phyloP scores from a whole-genome alignment of 169 alveolate species.

The Amoebophrya sp. region DNA sequence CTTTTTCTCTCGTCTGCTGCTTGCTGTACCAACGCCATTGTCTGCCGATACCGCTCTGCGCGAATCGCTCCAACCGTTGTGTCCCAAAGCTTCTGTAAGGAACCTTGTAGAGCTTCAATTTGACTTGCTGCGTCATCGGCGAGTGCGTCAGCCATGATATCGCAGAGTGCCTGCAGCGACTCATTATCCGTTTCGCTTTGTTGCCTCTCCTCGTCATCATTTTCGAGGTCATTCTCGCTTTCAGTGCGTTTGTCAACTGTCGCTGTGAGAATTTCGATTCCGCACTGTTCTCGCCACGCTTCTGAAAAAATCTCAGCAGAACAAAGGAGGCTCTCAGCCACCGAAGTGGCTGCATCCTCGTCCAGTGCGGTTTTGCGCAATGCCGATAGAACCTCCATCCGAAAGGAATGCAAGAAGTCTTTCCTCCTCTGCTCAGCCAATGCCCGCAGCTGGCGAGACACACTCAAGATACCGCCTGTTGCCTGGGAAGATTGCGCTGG shows the following conservation, averaged over 20 bases:
- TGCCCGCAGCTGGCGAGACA: too few relatives aligned
- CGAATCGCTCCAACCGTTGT: not conserved
- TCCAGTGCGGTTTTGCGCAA: not conserved
- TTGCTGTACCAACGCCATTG: not conserved
- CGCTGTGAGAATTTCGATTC: too few relatives aligned
- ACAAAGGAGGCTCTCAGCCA: not conserved
- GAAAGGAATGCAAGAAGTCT: too few relatives aligned
- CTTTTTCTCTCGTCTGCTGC: not conserved
- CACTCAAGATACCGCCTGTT: too few relatives aligned
- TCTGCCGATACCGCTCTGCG: not conserved
- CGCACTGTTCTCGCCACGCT: not conserved
- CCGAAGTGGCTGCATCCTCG: not conserved
- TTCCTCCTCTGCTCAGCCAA: too few relatives aligned
- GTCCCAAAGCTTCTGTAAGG: too few relatives aligned
- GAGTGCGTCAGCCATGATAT: not conserved
- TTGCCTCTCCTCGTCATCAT: too few relatives aligned
- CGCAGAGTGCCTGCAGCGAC: not conserved
- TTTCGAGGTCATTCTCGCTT: too few relatives aligned
- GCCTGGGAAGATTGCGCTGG: too few relatives aligned
- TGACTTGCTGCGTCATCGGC: not conserved
- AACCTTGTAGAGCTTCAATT: not conserved
- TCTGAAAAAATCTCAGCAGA: not conserved
- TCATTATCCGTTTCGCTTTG: too few relatives aligned
- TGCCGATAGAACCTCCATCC: too few relatives aligned
- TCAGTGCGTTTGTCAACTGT: too few relatives aligned